Evolutionary conservation across 2,329 filamentous ascomycete genomes (phyloP).

Genomic region (Exophiala spinifera): DNA sequence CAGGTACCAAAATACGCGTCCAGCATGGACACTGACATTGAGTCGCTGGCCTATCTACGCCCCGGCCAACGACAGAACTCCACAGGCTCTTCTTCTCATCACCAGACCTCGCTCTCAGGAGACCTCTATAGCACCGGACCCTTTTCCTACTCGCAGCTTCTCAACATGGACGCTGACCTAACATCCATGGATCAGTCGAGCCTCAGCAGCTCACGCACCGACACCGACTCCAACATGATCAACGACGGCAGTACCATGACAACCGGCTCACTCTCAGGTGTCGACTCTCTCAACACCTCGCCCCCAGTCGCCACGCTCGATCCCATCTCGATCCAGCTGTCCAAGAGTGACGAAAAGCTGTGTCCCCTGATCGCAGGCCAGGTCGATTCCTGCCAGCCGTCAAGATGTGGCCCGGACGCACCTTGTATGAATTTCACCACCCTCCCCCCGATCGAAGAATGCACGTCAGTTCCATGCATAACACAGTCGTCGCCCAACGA

Average conservation of each 20-base stretch:
- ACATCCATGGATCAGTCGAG: slow-evolving; percentile 26
- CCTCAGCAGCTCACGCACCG: slow-evolving; percentile 23
- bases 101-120: slow-evolving; percentile 23
- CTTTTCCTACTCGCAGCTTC: slow-evolving; percentile 24
- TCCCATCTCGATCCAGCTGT: slow-evolving; percentile 19
- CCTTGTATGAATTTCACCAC: slow-evolving; percentile 29
- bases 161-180: slow-evolving; percentile 26
- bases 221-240: slow-evolving; percentile 22
- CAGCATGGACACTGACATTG: slow-evolving; percentile 24
- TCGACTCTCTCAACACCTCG: slow-evolving; percentile 22
- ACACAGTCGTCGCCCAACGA: slow-evolving; percentile 18
- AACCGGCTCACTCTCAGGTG: slow-evolving; percentile 15
- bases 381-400: slow-evolving; percentile 26
- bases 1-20: slow-evolving; percentile 20
- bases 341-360: slow-evolving; percentile 23
- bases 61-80: slow-evolving; percentile 17
- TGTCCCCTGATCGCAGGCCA: slow-evolving; percentile 28
- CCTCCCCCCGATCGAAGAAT: slow-evolving; percentile 29
- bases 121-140: slow-evolving; percentile 21
- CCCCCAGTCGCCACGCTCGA: slow-evolving; percentile 20
- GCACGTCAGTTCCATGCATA: slow-evolving; percentile 26
- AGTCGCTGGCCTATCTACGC: slow-evolving; percentile 18
- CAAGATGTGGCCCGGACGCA: slow-evolving; percentile 27
- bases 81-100: slow-evolving; percentile 13
- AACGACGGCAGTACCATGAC: slow-evolving; percentile 18